Base-by-base conservation (phyloP, 805 yeast genomes). In the Lachancea dasiensis region DNA sequence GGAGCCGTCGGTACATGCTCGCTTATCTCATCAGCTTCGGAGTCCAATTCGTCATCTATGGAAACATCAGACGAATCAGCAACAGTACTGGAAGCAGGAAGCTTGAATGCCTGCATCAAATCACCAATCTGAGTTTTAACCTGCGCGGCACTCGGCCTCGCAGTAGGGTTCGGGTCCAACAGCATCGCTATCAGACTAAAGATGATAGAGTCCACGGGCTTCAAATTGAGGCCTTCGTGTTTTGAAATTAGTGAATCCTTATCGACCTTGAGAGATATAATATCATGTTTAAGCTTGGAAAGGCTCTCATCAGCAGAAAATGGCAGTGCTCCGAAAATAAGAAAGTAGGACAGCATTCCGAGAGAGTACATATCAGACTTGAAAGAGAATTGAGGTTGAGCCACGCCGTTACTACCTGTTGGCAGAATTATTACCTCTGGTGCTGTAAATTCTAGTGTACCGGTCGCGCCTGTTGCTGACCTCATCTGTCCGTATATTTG, bases 401-500 rank as follows among this genome's bases (percentile, higher is more conserved):
- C 9, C 14, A 49, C 45, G 5, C 63, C 72, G 1, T 54, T 49
- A 32, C 39, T 27, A 15, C 30, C 43, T 17, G 28, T 56, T 5
- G 40, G 46, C 11, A 48, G 47, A 20, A 67, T 54, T 49, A 86
- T 69, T 8, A 84, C 66, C 49, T 86, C 95, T 0, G 96, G 96
- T 0, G 95, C 95, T 15, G 86, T 79, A 50, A 78, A 87, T 51
- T 86, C 96, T 6, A 86, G 52, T 0, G 96, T 87, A 0, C 96
- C 96, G 0, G 96, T 87, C 29, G 79, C 74, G 0, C 96, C 96
- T 4, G 87, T 79, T 1, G 89, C 79, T 7, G 69, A 68, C 33
- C 87, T 64, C 28, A 56, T 60, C 17, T 71, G 76, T 10, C 90
- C 86, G 38, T 80, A 79, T 45, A 82, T 66, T 46, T 82, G 84